Evolutionary conservation across 331 rosid genomes (phyloP), one percentile per base, ranked within the genome.

Genomic region (Cucumis variabilis): DNA sequence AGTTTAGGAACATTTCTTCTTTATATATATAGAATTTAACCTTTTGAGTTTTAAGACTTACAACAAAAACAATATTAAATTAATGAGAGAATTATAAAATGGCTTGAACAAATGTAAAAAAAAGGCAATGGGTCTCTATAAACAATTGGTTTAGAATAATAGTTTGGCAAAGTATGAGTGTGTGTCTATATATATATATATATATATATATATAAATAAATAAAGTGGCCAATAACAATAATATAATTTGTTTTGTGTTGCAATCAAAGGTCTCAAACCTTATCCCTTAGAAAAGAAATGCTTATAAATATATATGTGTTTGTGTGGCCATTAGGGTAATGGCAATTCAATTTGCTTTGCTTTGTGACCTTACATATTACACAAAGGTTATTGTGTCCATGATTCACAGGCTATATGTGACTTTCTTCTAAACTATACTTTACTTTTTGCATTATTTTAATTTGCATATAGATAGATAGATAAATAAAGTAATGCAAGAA

Each of bases 121-220:
- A 79, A 23, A 5, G 13, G 1, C 19, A 76, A 14, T 14, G 21
- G 7, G 65, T 16, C 0, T 58, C 9, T 9, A 46, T 76, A 28
- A 73, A 73, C n/a, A 48, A n/a, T n/a, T 76, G 84, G 84, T 46
- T 51, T 79, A 25, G 28, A 79, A 50, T 79, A 79, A 50, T 79
- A 51, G 66, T 78, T 13, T 51, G 65, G 46, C 67, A 51, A 51
- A 25, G 46, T 78, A 30, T 65, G 10, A 16, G 1, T 13, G 33
- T 48, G 13, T 6, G 5, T 37, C 37, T 33, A 33, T 33, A 33
- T 33, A 33, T 33, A 33, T 33, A 33, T 33, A n/a, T n/a, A n/a
- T n/a, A n/a, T n/a, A n/a, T n/a, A n/a, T n/a, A n/a, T n/a, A n/a
- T n/a, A n/a, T n/a, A n/a, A n/a, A n/a, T n/a, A n/a, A n/a, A n/a